A percentile compares a stretch with the other conserved stretches of the same genome.
Evolutionary conservation across 495 filamentous ascomycete genomes (phyloP).

Genomic region (Lophiostoma macrostomum): DNA sequence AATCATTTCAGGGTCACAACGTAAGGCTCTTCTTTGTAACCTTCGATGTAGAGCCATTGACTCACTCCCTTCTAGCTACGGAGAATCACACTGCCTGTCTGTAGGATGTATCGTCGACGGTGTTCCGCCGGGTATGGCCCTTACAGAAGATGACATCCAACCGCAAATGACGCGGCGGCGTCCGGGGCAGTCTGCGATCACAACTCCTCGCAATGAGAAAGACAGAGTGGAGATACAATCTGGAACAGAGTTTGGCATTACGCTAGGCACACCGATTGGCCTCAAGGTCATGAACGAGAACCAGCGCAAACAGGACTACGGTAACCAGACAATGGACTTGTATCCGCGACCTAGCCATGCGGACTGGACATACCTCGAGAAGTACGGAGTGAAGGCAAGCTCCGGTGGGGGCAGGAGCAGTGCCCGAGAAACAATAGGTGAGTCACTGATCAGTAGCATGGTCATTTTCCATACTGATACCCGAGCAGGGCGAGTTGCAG

Average conservation of each 20-base stretch:
- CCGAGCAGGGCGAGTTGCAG: slow-evolving; percentile 70
- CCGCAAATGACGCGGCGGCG: slow-evolving; percentile 89
- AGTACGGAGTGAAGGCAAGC: slow-evolving; percentile 93
- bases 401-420: slow-evolving; percentile 89
- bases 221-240: slow-evolving; percentile 91
- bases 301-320: slow-evolving; percentile 92
- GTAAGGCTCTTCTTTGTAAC: slow-evolving; percentile 21
- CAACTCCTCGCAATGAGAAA: slow-evolving; percentile 90
- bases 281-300: slow-evolving; percentile 89
- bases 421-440: slow-evolving; percentile 89
- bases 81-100: slow-evolving; percentile 43
- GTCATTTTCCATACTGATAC: slow-evolving; percentile 12
- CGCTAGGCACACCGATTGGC: slow-evolving; percentile 87
- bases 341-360: slow-evolving; percentile 92
- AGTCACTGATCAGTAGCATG: slow-evolving; percentile 13
- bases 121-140: slow-evolving; percentile 81
- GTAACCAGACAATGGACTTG: slow-evolving; percentile 81
- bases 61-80: slow-evolving; percentile 28
- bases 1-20: slow-evolving; percentile 55
- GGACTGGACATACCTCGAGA: slow-evolving; percentile 95
- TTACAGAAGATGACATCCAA: slow-evolving; percentile 89
- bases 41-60: background rate
- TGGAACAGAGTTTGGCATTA: slow-evolving; percentile 88
- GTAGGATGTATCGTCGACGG: slow-evolving; percentile 51
- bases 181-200: slow-evolving; percentile 85